Percentiles rank a stretch among this genome's conserved stretches.
Evolutionary conservation across 2,329 filamentous ascomycete genomes (phyloP).

Genomic region (Curvularia spicifera): DNA sequence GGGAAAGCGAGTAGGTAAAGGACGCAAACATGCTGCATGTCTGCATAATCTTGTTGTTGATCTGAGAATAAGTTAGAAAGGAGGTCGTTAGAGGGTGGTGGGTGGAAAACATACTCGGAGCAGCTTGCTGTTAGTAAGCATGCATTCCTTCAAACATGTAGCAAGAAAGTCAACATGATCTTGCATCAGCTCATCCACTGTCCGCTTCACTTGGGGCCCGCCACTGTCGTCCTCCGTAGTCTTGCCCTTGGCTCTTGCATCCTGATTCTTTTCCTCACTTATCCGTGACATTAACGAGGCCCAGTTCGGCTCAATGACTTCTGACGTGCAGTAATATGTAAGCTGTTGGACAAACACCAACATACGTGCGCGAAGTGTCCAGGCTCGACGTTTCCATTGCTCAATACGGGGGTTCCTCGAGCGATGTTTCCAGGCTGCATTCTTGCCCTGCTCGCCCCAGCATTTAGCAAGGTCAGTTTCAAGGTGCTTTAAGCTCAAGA

Average conservation of each 20-base stretch:
- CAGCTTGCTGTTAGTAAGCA: constrained; percentile 96
- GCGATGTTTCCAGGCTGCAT: constrained; percentile 80
- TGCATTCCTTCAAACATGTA: constrained; percentile 97
- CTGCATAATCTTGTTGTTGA: constrained; percentile 95
- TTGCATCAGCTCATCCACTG: constrained; percentile 97
- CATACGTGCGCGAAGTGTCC: constrained; percentile 92
- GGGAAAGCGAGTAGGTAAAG: constrained; percentile 85
- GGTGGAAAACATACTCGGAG: constrained; percentile 68
- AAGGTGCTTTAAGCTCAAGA: constrained; percentile 86
- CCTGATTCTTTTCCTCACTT: constrained; percentile 61
- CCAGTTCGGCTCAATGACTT: constrained; percentile 99
- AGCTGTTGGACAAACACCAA: constrained; percentile 96
- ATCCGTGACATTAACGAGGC: constrained; percentile 88
- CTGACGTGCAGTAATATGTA: constrained; percentile 93
- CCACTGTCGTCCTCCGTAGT: constrained; percentile 40
- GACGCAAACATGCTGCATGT: constrained; percentile 93
- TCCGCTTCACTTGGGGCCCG: constrained; percentile 65
- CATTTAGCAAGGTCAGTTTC: constrained; percentile 85
- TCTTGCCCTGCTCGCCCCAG: constrained; percentile 89
- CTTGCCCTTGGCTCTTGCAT: constrained; percentile 22
- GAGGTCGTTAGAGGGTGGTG: neutral
- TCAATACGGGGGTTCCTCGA: constrained; percentile 77
- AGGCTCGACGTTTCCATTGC: constrained; percentile 90
- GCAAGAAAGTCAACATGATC: constrained; percentile 98
- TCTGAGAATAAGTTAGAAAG: constrained; percentile 60